A percentile compares a stretch with the other conserved stretches of the same genome.
Evolutionary conservation across 768 basidiomycete species (phyloP).

Genomic region (Hortiboletus flavorubellus): DNA sequence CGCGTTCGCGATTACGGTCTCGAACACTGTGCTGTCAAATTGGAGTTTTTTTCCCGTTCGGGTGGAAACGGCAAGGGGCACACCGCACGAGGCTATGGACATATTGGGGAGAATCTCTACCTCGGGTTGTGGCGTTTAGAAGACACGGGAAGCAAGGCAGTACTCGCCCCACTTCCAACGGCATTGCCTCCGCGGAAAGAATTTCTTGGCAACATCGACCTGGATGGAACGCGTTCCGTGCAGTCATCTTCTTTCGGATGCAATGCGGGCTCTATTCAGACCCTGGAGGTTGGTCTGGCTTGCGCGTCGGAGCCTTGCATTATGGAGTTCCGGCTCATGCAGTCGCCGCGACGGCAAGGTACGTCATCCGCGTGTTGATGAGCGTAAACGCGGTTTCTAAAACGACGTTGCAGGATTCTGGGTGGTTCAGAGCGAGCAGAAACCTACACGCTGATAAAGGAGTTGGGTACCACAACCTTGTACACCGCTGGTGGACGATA

Average conservation of each 20-base stretch:
- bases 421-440: conserved; percentile 19
- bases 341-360: conserved; percentile 22
- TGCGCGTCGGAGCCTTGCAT: conserved; percentile 21
- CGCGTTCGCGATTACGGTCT: conserved; percentile 26
- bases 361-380: neutral
- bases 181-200: conserved; percentile 6
- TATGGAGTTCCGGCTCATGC: conserved; percentile 19
- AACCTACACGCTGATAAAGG: neutral
- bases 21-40: conserved; percentile 15
- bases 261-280: conserved; percentile 15
- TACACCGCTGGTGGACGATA: neutral
- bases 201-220: conserved; percentile 18
- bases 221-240: conserved; percentile 5
- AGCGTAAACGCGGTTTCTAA: neutral
- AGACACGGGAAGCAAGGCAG: neutral
- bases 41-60: conserved; percentile 10
- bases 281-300: conserved; percentile 20
- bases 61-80: neutral
- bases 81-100: conserved; percentile 12
- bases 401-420: conserved; percentile 11
- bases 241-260: conserved; percentile 16
- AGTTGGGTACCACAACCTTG: neutral
- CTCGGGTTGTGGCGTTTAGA: conserved; percentile 20
- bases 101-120: conserved; percentile 13
- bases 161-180: conserved; percentile 10